These are phyloP conservation scores for Talaromyces sp. DNA, from an alignment of 2,329 filamentous ascomycete species.

Conservation along the genomic window DNA sequence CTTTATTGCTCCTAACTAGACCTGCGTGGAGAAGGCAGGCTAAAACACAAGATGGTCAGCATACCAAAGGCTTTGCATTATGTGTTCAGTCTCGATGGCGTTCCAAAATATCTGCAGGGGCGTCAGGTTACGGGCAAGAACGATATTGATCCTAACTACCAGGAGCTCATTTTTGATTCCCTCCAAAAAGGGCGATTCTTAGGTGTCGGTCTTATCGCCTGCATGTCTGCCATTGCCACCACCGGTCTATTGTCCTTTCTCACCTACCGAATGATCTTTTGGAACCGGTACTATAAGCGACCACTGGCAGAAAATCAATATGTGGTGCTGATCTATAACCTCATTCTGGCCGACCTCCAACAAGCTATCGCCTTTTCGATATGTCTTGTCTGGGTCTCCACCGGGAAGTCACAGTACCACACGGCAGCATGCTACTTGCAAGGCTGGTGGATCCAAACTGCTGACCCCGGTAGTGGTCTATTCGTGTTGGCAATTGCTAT, in stretches of 20 bases:
- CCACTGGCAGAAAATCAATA: constrained; percentile 52
- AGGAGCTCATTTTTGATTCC: not conserved
- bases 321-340: constrained; percentile 47
- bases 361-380: constrained; percentile 44
- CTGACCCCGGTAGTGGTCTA: constrained; percentile 47
- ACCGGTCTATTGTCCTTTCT: constrained; percentile 35
- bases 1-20: not conserved
- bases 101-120: not conserved
- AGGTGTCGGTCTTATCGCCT: not conserved
- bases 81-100: not conserved
- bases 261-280: constrained; percentile 46
- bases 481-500: constrained; percentile 51
- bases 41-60: not conserved
- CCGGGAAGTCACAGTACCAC: constrained; percentile 39
- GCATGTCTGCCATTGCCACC: not conserved
- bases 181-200: not conserved
- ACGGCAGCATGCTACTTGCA: constrained; percentile 46
- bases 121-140: not conserved
- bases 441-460: constrained; percentile 48
- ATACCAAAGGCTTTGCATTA: not conserved
- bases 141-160: not conserved
- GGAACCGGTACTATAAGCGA: constrained; percentile 43
- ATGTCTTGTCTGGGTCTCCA: constrained; percentile 43
- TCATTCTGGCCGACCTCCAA: constrained; percentile 46
- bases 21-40: not conserved